A percentile compares a stretch with the other conserved stretches of the same genome.
Evolutionary conservation across 2,329 filamentous ascomycete genomes (phyloP).

Genomic region (Furcasterigmium furcatum): DNA sequence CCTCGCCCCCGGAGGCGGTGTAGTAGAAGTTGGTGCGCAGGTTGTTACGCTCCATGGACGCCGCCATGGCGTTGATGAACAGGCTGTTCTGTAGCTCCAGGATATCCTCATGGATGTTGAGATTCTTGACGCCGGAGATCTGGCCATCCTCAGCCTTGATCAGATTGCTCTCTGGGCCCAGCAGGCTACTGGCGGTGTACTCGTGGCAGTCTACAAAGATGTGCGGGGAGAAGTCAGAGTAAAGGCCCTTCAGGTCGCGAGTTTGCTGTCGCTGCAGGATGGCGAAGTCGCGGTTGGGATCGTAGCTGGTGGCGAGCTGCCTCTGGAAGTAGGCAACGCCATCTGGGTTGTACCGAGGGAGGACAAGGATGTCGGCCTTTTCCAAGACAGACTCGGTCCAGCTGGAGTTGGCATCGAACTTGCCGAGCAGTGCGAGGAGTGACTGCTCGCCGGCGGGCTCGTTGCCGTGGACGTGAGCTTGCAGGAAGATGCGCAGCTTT

Average conservation of each 20-base stretch:
- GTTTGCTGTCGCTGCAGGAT: conserved; percentile 8
- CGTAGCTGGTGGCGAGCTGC: conserved; percentile 6
- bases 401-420: conserved; percentile 20
- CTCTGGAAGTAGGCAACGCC: conserved; percentile 18
- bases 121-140: conserved; percentile 27
- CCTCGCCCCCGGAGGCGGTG: conserved; percentile 11
- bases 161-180: conserved; percentile 6
- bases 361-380: conserved; percentile 21
- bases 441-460: conserved; percentile 27
- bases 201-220: conserved; percentile 9
- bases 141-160: conserved; percentile 21
- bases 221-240: conserved; percentile 6
- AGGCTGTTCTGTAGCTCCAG: conserved; percentile 20
- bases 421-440: conserved; percentile 22
- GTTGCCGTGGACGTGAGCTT: conserved; percentile 26
- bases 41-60: conserved; percentile 20
- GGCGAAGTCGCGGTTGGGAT: conserved; percentile 9
- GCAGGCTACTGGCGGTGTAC: conserved; percentile 4
- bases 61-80: conserved; percentile 20
- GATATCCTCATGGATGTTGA: conserved; percentile 25
- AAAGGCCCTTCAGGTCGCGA: conserved; percentile 3
- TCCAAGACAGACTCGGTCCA: conserved; percentile 22
- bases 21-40: conserved; percentile 26
- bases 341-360: conserved; percentile 28
- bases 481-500: conserved; percentile 25